phyloP scores from a whole-genome alignment of 2,329 filamentous ascomycete species.

The Colletotrichum eleusines region DNA sequence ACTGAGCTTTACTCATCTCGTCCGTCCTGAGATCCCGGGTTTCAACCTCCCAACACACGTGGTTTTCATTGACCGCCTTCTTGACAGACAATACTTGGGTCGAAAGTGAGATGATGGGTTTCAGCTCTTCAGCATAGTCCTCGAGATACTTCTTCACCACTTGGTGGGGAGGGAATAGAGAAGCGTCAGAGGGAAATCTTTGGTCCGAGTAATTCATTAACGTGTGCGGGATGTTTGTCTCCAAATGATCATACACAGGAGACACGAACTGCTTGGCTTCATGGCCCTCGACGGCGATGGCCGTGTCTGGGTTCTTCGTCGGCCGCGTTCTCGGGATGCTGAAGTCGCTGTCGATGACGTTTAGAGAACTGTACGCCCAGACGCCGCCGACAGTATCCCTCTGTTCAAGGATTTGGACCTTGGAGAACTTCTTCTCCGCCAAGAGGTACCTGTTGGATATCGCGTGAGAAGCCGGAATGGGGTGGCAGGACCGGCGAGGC shows the following conservation, averaged over 20 bases:
- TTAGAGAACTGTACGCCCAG: conserved; percentile 73
- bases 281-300: conserved; percentile 46
- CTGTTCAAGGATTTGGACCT: conserved; percentile 78
- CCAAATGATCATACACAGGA: conserved; percentile 74
- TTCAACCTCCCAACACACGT: conserved; percentile 63
- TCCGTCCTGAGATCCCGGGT: conserved; percentile 48
- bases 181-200: conserved; percentile 66
- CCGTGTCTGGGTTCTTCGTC: conserved; percentile 57
- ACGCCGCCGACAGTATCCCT: conserved; percentile 73
- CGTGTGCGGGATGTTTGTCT: conserved; percentile 80
- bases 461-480: neutral
- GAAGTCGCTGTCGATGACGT: conserved; percentile 42
- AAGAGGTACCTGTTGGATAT: conserved; percentile 71
- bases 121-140: conserved; percentile 71
- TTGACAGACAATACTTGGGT: conserved; percentile 68
- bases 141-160: conserved; percentile 75
- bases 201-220: conserved; percentile 79
- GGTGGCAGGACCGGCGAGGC: conserved; percentile 2
- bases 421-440: conserved; percentile 72
- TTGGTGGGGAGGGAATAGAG: conserved; percentile 75
- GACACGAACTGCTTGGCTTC: conserved; percentile 69
- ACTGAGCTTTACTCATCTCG: conserved; percentile 50
- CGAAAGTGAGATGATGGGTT: conserved; percentile 68
- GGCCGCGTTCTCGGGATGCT: conserved; percentile 48
- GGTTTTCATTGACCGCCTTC: conserved; percentile 43